These are phyloP conservation scores for Astraeus odoratus DNA, from an alignment of 768 basidiomycete genomes.

Conservation along the genomic window DNA sequence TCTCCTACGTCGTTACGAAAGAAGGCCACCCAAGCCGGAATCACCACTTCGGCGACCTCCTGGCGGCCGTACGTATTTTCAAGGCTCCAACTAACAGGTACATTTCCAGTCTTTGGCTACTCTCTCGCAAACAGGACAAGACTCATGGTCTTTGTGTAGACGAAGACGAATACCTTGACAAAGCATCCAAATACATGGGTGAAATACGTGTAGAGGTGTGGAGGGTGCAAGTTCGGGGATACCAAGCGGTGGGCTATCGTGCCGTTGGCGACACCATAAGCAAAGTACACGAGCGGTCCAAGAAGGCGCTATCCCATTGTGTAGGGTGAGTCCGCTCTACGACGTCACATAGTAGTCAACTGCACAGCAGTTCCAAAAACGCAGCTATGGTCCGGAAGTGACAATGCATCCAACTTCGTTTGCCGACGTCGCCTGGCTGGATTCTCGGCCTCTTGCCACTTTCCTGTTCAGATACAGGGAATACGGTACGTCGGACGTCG, in stretches of 20 bases:
- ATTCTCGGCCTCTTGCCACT: constrained; percentile 16
- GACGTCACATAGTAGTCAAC: no score
- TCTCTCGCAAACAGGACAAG: no score
- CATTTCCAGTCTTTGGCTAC: neutral
- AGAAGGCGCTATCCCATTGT: constrained; percentile 25
- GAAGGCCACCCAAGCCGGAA: neutral
- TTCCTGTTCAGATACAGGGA: constrained; percentile 28
- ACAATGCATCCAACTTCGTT: neutral
- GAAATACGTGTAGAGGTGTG: neutral
- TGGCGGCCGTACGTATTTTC: constrained; percentile 20
- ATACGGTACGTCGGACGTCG: constrained; percentile 11
- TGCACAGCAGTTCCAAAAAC: neutral
- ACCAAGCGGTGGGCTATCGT: no score
- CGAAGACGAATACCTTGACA: constrained; percentile 18
- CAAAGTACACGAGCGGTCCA: constrained; percentile 25
- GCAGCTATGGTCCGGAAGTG: constrained; percentile 20
- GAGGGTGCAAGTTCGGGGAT: constrained; percentile 11
- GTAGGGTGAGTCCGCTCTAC: constrained; percentile 19
- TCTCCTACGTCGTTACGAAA: neutral
- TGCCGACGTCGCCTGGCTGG: constrained; percentile 3
- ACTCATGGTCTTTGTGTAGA: constrained; percentile 15
- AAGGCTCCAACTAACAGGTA: constrained; percentile 25
- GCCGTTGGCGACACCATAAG: neutral
- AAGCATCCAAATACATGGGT: constrained; percentile 13
- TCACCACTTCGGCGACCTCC: constrained; percentile 11